These are phyloP conservation scores for Neoarthrinium moseri DNA, from an alignment of 2,329 filamentous ascomycete genomes.

Conservation along the genomic window DNA sequence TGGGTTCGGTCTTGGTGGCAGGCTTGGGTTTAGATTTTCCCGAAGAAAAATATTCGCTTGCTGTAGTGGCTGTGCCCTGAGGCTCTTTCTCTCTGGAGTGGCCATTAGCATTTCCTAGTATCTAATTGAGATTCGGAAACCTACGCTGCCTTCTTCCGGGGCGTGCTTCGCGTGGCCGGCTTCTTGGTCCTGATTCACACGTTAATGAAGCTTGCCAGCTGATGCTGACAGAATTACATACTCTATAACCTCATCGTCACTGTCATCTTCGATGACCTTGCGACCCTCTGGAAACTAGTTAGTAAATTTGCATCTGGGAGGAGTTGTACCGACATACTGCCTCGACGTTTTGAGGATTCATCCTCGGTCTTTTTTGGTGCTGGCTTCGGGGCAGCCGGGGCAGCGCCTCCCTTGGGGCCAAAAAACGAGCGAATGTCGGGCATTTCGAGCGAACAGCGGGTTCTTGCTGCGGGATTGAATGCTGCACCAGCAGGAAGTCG, in stretches of 20 bases:
- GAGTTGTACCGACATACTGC: constrained; percentile 38
- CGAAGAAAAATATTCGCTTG: constrained; percentile 58
- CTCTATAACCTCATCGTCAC: constrained; percentile 70
- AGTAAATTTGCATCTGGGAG: constrained; percentile 3
- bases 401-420: constrained; percentile 67
- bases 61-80: constrained; percentile 51
- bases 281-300: constrained; percentile 43
- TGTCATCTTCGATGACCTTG: constrained; percentile 79
- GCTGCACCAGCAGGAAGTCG: too few species aligned
- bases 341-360: constrained; percentile 41
- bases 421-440: constrained; percentile 94
- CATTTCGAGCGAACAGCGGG: constrained; percentile 56
- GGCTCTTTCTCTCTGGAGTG: constrained; percentile 36
- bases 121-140: constrained; percentile 17
- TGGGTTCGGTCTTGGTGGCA: constrained; percentile 39
- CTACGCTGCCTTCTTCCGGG: constrained; percentile 56
- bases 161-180: constrained; percentile 43
- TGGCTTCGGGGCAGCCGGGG: constrained; percentile 42
- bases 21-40: constrained; percentile 40
- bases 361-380: constrained; percentile 44
- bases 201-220: constrained; percentile 18
- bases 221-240: neutral
- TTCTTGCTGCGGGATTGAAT: too few species aligned
- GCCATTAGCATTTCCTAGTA: constrained; percentile 4
- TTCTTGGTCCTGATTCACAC: constrained; percentile 50